Conservation (phyloP, 2,329 filamentous ascomycete genomes). For the Aspergillus brasiliensis region DNA sequence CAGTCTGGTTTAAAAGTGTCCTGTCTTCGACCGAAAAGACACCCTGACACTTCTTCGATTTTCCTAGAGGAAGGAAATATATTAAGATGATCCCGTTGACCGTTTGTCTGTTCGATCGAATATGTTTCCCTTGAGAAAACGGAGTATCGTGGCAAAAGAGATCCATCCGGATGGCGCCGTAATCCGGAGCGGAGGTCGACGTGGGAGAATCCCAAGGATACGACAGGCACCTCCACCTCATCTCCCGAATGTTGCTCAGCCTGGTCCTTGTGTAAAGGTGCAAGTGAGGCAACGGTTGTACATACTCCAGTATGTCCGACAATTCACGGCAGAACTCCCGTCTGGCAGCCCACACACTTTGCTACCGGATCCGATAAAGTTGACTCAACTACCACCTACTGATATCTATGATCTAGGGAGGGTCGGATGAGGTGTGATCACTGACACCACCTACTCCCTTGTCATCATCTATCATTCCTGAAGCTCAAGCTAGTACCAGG, state of each 20-base stretch:
- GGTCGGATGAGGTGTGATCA: background rate
- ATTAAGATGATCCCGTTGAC: background rate
- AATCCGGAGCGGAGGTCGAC: background rate
- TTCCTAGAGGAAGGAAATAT: background rate
- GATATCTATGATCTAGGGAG: background rate
- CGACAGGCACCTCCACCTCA: background rate
- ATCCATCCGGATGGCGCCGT: background rate
- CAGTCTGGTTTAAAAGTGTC: background rate
- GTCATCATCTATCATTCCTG: background rate
- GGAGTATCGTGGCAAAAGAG: too few relatives aligned
- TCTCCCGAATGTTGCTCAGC: conserved; percentile 1
- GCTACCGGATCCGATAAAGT: background rate
- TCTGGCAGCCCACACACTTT: background rate
- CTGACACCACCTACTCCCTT: background rate
- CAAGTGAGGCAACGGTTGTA: conserved; percentile 15
- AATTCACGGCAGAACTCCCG: background rate
- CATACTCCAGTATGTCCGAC: conserved; percentile 7
- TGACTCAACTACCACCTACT: conserved; percentile 5
- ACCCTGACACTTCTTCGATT: background rate
- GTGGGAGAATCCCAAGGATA: background rate
- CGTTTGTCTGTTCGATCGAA: background rate
- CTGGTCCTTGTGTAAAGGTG: background rate
- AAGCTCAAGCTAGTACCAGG: too few relatives aligned
- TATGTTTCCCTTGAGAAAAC: too few relatives aligned
- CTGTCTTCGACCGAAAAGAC: background rate